Evolutionary conservation across 2,329 filamentous ascomycete genomes (phyloP), one percentile per base, ranked within the genome.

Genomic region (Blastomyces gilchristii): DNA sequence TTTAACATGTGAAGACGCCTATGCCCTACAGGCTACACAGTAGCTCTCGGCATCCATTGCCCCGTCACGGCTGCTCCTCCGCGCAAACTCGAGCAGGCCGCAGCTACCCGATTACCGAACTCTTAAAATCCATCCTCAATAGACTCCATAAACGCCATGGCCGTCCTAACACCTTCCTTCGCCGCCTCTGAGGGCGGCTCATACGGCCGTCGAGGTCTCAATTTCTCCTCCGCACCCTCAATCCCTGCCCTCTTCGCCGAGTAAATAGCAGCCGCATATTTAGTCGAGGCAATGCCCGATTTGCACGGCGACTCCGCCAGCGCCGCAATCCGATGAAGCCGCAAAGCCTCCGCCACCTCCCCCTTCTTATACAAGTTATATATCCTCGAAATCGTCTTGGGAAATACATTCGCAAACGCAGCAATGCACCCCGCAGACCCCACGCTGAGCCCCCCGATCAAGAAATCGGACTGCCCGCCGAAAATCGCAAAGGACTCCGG

Each of bases 391-490:
- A 85, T 78, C 0, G 82, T 79, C 69, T 80, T 82, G 0, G 82
- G 82, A 64, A 83, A 83, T 1, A 83, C 75, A 65, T 85, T 85
- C 41, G 79, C 81, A 69, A 85, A 85, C 0, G 80, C 82, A 1
- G 81, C 79, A 60, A 86, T 83, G 65, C 81, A 84, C 0, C 83
- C 83, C 0, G 80, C 78, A 25, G 77, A 79, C 0, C 83, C 83
- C 2, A 79, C 77, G 1, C 78, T 77, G 16, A 86, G 67, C 0
- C 81, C 83, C 1, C 79, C 82, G 37, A 85, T 75, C 50, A 91
- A 73, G 72, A 89, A 91, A 69, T 91, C 88, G 1, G 83, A 85
- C 75, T 91, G 87, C 0, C 89, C 89, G 0, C 87, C 87, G 69
- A 85, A 90, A 0, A 85, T 83, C 1, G 86, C 83, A 70, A 91